Evolutionary conservation across 1,139 yeast genomes (phyloP), one percentile per base, ranked within the genome.

Genomic region (Torulaspora globosa): DNA sequence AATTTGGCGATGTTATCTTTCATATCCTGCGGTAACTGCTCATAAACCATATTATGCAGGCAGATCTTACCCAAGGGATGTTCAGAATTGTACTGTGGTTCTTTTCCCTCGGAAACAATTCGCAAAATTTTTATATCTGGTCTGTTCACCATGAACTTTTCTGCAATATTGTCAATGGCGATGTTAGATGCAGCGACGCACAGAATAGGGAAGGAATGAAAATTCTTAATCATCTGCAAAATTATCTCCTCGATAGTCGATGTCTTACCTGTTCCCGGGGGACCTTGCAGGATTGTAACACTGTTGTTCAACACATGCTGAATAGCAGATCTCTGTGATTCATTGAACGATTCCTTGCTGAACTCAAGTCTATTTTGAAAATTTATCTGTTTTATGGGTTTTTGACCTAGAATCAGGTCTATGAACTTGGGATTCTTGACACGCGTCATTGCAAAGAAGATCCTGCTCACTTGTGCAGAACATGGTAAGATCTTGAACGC

Each of bases 121-220:
- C 90, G 71, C 42, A 82, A 61, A 16, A 82, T 74, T 14, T 60
- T 65, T 30, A 65, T 54, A 41, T 72, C 72, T 5, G 74, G 75
- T 51, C 77, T 76, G 34, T 73, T 71, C 3, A 68, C 68, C 59
- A 78, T 59, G 49, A 82, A 69, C 57, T 82, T 82, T 57, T 82
- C 89, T 0, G 88, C 89, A 62, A 82, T 82, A 55, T 82, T 82
- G 60, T 82, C 90, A 56, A 82, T 81, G 1, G 90, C 89, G 59
- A 82, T 79, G 57, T 82, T 82, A 0, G 88, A 82, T 0, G 87
- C 85, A 0, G 90, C 89, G 43, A 82, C 87, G 44, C 83, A 87
- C 48, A 82, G 69, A 34, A 82, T 79, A 2, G 90, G 89, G 55
- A 69, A 78, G 0, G 82, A 75, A 54, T 76, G 73, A 53, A 78